These are phyloP conservation scores for Madurella fahalii DNA, from an alignment of 2,329 filamentous ascomycete genomes.

Conservation along the genomic window DNA sequence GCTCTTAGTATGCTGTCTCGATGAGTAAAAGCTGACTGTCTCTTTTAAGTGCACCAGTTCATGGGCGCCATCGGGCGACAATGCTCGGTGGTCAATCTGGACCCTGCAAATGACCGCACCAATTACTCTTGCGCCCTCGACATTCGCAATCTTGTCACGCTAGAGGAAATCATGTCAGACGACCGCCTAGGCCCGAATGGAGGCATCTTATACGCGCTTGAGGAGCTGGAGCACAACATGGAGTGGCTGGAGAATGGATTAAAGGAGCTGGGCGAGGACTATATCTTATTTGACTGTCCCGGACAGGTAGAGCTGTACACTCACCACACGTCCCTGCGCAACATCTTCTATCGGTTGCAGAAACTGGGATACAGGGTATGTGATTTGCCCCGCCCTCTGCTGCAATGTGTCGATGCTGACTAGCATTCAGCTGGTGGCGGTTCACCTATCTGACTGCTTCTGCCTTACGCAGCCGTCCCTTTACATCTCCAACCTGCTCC, in stretches of 20 bases:
- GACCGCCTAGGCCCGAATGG: conserved; percentile 91
- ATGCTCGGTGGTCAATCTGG: conserved; percentile 92
- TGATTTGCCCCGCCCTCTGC: neutral
- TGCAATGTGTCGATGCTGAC: conserved; percentile 28
- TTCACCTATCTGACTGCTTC: conserved; percentile 92
- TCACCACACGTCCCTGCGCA: conserved; percentile 85
- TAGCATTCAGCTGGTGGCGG: conserved; percentile 69
- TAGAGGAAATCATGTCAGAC: conserved; percentile 93
- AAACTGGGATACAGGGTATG: conserved; percentile 88
- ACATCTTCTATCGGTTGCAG: conserved; percentile 86
- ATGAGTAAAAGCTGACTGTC: neutral
- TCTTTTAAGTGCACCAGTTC: conserved; percentile 78
- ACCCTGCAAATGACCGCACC: conserved; percentile 92
- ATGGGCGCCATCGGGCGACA: conserved; percentile 91
- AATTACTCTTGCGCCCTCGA: conserved; percentile 87
- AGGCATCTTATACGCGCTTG: conserved; percentile 85
- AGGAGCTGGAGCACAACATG: conserved; percentile 90
- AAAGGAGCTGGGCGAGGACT: conserved; percentile 79
- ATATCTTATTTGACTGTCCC: conserved; percentile 91
- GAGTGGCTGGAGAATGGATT: conserved; percentile 85
- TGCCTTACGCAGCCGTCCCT: conserved; percentile 89
- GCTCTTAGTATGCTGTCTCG: neutral
- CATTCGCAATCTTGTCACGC: conserved; percentile 79
- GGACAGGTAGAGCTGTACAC: conserved; percentile 97
- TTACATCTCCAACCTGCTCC: conserved; percentile 89